Base-by-base conservation (phyloP, 305 asterid genomes). In the Nicotiana rustica region DNA sequence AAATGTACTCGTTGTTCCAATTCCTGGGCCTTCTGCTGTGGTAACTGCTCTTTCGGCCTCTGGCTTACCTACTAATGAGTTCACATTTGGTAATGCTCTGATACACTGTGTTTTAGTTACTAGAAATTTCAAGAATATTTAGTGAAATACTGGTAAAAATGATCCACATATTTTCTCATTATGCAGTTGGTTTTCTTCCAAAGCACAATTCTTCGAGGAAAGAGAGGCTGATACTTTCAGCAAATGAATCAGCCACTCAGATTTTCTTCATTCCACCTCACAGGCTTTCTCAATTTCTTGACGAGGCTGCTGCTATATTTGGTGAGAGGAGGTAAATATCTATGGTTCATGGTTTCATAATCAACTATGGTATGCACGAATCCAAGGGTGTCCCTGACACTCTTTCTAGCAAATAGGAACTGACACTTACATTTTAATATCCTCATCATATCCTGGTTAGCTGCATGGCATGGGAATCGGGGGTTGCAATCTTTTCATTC, bases 151-250 rank as follows among this genome's bases (percentile, higher is more conserved):
- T 18, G 38, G 59, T 38, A 81, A 57, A 77, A 47, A n/a, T 82
- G 61, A 85, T 71, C 17, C 49, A 47, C 15, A 80, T 67, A 66
- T 73, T 61, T 29, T 35, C 64, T 52, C 60, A 84, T 83, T 52
- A 36, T 90, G 92, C 97, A 92, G 98, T 96, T 89, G 98, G 98
- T 4, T 96, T 94, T 91, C 99, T 96, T 79, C 94, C 97, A 73
- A 93, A 91, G 87, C 96, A 96, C 83, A 92, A 93, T 79, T 70
- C 95, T 86, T 91, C 93, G 33, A 92, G 99, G 91, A 92, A 87
- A 87, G 95, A 94, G 86, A 93, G 89, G 86, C 88, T 93, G 85
- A 82, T 88, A 88, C 87, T 90, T 86, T 91, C 97, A 81, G 94
- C 97, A 36, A 91, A 87, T 81, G 89, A 85, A 87, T 88, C 92